Percentiles rank a stretch among this genome's conserved stretches.
These are phyloP conservation scores for Fraxinus albicans DNA, from an alignment of 305 asterid genomes.

Conservation along the genomic window DNA sequence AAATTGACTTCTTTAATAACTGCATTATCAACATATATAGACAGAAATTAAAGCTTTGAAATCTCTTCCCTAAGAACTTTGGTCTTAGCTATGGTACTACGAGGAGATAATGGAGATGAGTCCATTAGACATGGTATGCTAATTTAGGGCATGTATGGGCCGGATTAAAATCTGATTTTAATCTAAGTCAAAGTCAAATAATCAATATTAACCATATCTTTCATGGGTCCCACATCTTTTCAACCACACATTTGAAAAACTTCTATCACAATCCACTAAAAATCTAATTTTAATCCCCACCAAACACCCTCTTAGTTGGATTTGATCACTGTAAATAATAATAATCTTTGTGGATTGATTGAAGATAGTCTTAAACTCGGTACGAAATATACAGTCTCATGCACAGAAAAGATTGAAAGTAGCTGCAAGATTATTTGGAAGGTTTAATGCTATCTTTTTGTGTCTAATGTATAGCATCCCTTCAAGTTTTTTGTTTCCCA, in stretches of 20 bases:
- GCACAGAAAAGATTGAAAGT: not conserved
- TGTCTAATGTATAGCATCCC: not conserved
- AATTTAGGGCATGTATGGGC: not conserved
- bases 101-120: not conserved
- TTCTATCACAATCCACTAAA: too few relatives aligned
- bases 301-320: not conserved
- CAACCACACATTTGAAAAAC: too few relatives aligned
- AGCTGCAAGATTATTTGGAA: conserved; percentile 4
- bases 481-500: not conserved
- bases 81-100: not conserved
- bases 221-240: too few relatives aligned
- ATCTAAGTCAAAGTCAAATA: too few relatives aligned
- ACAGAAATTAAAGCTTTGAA: not conserved
- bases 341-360: not conserved
- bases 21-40: not conserved
- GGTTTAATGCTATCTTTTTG: conserved; percentile 17
- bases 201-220: too few relatives aligned
- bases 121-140: not conserved
- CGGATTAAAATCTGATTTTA: too few relatives aligned
- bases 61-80: not conserved
- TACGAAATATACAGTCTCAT: not conserved
- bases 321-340: not conserved
- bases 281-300: too few relatives aligned
- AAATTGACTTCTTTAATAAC: not conserved
- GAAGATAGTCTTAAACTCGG: not conserved